A percentile compares a stretch with the other conserved stretches of the same genome.
These are phyloP conservation scores for Sherardia arvensis DNA, from an alignment of 257 asterid genomes.

Conservation along the genomic window DNA sequence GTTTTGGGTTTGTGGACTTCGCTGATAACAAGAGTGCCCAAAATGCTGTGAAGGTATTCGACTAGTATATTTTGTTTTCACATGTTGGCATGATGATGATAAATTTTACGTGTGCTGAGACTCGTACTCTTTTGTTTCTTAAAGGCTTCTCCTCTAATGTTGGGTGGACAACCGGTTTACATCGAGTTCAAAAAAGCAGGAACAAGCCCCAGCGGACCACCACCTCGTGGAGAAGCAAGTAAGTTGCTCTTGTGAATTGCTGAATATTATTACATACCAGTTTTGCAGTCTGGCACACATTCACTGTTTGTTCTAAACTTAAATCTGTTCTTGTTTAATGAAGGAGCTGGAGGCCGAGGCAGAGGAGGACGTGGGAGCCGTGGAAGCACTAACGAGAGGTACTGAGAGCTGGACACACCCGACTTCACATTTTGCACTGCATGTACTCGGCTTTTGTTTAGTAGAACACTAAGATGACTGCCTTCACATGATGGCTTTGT, in stretches of 20 bases:
- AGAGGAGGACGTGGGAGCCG: slow-evolving; percentile 54
- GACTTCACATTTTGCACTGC: not conserved
- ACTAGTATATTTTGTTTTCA: not conserved
- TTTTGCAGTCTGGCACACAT: not conserved
- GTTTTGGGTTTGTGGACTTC: slow-evolving; percentile 85
- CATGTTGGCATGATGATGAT: not conserved
- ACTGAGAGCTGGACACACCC: slow-evolving; percentile 7
- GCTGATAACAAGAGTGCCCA: slow-evolving; percentile 65
- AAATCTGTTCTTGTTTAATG: slow-evolving; percentile 26
- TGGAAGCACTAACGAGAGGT: slow-evolving; percentile 31
- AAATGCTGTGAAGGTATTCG: slow-evolving; percentile 61
- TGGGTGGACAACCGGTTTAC: slow-evolving; percentile 61
- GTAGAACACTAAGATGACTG: too few relatives aligned
- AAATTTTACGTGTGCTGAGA: too few relatives aligned
- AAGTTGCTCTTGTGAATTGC: slow-evolving; percentile 17
- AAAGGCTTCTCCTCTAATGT: slow-evolving; percentile 71
- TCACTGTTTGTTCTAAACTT: not conserved
- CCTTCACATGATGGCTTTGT: slow-evolving; percentile 8
- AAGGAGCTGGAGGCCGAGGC: slow-evolving; percentile 55
- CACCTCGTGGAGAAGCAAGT: slow-evolving; percentile 86
- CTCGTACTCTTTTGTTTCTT: not conserved
- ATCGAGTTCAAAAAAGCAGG: slow-evolving; percentile 63
- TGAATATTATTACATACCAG: too few relatives aligned
- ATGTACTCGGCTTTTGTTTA: not conserved
- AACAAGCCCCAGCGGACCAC: slow-evolving; percentile 22